A percentile compares a stretch with the other conserved stretches of the same genome.
These are phyloP conservation scores for Kentomonas sorsogonicus DNA, from an alignment of 208 protist species.

Conservation along the genomic window DNA sequence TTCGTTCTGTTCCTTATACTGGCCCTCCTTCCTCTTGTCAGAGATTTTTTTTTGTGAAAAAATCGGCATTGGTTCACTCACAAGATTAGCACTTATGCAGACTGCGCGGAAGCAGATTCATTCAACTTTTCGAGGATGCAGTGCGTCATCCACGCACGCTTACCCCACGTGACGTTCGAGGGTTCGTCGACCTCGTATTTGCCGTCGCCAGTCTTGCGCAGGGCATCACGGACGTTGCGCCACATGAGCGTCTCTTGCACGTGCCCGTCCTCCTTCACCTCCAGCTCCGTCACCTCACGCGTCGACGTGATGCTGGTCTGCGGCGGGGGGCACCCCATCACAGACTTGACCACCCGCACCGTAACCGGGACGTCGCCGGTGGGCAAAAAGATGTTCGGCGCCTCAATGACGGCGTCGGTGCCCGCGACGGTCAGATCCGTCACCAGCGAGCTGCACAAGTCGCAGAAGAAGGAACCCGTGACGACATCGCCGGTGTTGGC, in stretches of 20 bases:
- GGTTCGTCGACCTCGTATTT: slow-evolving; percentile 25
- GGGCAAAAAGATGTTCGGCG: slow-evolving; percentile 27
- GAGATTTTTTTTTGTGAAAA: too few relatives aligned
- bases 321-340: slow-evolving; percentile 7
- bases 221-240: slow-evolving; percentile 29
- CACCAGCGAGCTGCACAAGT: slow-evolving; percentile 18
- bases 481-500: slow-evolving; percentile 1
- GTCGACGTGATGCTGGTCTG: slow-evolving; percentile 13
- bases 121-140: slow-evolving; percentile 39
- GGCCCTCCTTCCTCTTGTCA: too few relatives aligned
- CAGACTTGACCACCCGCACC: slow-evolving; percentile 25
- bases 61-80: too few relatives aligned
- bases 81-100: too few relatives aligned
- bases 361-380: slow-evolving; percentile 17
- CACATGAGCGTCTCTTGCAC: slow-evolving; percentile 54
- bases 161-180: slow-evolving; percentile 47
- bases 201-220: slow-evolving; percentile 16
- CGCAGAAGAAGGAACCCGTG: slow-evolving; percentile 26
- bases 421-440: slow-evolving; percentile 31
- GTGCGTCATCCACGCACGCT: slow-evolving; percentile 49
- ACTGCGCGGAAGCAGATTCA: slow-evolving; percentile 20
- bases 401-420: slow-evolving; percentile 31
- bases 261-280: slow-evolving; percentile 34
- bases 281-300: slow-evolving; percentile 20
- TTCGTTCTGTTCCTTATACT: too few relatives aligned